A percentile compares a stretch with the other conserved stretches of the same genome.
Conservation (phyloP, 179 eudicot genomes). For the Drosera spatulata region DNA sequence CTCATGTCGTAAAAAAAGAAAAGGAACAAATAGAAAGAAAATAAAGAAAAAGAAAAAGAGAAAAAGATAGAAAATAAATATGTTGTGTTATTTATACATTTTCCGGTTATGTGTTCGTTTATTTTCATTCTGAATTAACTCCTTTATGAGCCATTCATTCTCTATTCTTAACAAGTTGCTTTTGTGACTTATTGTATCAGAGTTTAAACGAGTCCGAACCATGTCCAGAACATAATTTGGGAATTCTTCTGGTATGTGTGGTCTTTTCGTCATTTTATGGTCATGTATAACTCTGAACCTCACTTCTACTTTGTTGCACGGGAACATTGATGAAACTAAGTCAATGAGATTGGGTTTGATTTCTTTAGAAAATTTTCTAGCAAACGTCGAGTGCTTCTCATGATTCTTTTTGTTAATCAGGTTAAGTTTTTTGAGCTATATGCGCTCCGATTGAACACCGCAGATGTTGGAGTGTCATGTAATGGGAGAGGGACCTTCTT, state of each 20-base stretch:
- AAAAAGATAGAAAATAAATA: neutral
- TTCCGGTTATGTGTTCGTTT: too few relatives aligned
- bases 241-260: slow-evolving; percentile 70
- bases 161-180: neutral
- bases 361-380: too few relatives aligned
- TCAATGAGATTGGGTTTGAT: too few relatives aligned
- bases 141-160: neutral
- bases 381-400: too few relatives aligned
- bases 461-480: slow-evolving; percentile 90
- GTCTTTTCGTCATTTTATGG: too few relatives aligned
- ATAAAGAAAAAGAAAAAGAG: neutral
- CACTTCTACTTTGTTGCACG: too few relatives aligned
- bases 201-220: slow-evolving; percentile 39
- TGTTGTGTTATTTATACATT: neutral
- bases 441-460: slow-evolving; percentile 77
- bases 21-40: too few relatives aligned
- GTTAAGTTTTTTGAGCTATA: slow-evolving; percentile 84
- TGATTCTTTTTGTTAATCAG: slow-evolving; percentile 37
- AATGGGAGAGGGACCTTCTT: slow-evolving; percentile 63
- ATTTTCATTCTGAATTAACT: neutral
- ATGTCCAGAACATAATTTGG: slow-evolving; percentile 70
- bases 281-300: too few relatives aligned
- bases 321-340: too few relatives aligned
- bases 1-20: neutral
- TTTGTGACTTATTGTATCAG: slow-evolving; percentile 36